phyloP scores from a whole-genome alignment of 331 rosid genomes.

The Telfairia occidentalis region DNA sequence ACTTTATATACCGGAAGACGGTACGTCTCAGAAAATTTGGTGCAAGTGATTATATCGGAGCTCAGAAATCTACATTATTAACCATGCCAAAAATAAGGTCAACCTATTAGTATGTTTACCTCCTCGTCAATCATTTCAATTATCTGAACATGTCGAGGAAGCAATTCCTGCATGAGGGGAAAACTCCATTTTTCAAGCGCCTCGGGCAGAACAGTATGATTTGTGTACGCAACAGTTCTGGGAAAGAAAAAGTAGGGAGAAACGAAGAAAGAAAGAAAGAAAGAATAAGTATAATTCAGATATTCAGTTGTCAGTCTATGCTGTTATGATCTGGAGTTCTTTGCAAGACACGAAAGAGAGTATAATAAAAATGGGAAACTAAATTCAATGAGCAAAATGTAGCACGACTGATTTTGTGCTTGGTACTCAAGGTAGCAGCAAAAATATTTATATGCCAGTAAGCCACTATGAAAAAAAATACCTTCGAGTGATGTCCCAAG shows the following conservation, averaged over 20 bases:
- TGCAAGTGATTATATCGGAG: background rate
- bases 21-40: background rate
- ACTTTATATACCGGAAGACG: background rate
- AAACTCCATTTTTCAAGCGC: constrained; percentile 96
- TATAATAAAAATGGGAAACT: background rate
- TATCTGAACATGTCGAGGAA: constrained; percentile 91
- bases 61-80: background rate
- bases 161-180: constrained; percentile 74
- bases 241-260: constrained; percentile 14
- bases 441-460: background rate
- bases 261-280: background rate
- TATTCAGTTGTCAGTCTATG: background rate
- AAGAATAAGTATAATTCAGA: background rate
- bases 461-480: constrained; percentile 17
- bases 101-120: constrained; percentile 29
- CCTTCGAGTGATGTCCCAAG: constrained; percentile 88
- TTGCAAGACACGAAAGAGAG: background rate
- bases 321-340: background rate
- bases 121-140: constrained; percentile 79
- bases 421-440: background rate
- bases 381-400: background rate
- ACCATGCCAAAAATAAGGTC: background rate
- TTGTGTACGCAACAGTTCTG: constrained; percentile 94
- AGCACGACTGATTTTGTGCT: background rate
- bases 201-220: constrained; percentile 95